These are phyloP conservation scores for Persicaria maculosa DNA, from an alignment of 148 eudicot species.

Conservation along the genomic window DNA sequence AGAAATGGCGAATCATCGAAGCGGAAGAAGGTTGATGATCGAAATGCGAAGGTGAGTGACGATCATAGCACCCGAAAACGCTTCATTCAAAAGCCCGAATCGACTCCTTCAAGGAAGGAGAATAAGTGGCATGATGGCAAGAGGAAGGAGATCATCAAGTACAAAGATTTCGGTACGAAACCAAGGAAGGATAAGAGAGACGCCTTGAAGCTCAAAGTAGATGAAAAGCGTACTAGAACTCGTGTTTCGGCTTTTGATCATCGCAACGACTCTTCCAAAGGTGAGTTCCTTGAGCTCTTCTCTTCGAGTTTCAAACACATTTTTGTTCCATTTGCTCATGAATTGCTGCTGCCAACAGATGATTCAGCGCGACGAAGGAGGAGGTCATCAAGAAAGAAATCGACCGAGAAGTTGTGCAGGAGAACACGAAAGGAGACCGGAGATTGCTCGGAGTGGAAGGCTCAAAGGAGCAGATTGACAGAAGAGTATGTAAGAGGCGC, in stretches of 20 bases:
- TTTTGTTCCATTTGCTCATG: neutral
- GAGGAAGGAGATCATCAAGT: constrained; percentile 1
- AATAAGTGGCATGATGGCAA: too few species aligned
- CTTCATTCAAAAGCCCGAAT: neutral
- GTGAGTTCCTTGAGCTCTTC: neutral
- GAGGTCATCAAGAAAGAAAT: constrained; percentile 4
- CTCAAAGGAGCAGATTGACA: constrained; percentile 20
- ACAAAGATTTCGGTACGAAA: neutral
- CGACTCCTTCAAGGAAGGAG: neutral
- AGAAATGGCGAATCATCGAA: neutral
- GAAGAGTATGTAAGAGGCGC: constrained; percentile 28
- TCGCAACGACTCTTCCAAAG: neutral
- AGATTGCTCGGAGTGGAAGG: constrained; percentile 18
- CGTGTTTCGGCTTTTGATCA: neutral
- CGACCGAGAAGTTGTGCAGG: neutral
- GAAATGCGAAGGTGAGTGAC: neutral
- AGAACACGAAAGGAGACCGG: neutral
- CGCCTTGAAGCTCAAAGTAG: neutral
- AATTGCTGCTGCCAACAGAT: neutral
- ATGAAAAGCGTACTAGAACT: neutral
- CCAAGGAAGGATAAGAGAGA: neutral
- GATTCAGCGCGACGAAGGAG: neutral
- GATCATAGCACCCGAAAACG: constrained; percentile 5
- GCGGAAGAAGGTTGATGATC: neutral
- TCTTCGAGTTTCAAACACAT: neutral